Percentiles rank a stretch among this genome's conserved stretches.
Evolutionary conservation across 1,284 basidiomycete genomes (phyloP).

Genomic region (Papiliotrema terrestris): DNA sequence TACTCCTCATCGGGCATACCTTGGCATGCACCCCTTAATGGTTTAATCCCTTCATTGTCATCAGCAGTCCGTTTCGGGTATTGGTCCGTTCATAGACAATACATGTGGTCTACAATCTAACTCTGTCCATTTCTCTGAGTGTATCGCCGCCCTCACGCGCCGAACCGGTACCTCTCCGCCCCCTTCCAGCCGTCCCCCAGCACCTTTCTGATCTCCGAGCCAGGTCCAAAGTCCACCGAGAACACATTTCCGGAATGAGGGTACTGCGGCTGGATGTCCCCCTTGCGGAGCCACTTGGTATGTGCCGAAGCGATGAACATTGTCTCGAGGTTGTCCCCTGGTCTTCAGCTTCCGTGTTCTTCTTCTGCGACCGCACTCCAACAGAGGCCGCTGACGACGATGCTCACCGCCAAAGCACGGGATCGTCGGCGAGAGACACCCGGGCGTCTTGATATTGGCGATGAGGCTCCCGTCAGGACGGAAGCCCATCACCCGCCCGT

Average conservation of each 20-base stretch:
- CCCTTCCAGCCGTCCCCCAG: slow-evolving; percentile 34
- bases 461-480: slow-evolving; percentile 36
- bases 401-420: slow-evolving; percentile 41
- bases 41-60: no score
- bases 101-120: no score
- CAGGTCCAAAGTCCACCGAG: slow-evolving; percentile 29
- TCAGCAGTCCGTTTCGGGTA: no score
- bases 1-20: background rate
- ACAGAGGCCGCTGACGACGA: background rate
- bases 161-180: slow-evolving; percentile 24
- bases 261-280: slow-evolving; percentile 22
- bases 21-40: background rate
- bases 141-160: background rate
- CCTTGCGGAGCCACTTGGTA: slow-evolving; percentile 25
- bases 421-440: slow-evolving; percentile 37
- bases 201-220: slow-evolving; percentile 21
- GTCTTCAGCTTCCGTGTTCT: background rate
- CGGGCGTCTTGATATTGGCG: slow-evolving; percentile 23
- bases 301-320: slow-evolving; percentile 40
- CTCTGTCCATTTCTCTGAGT: no score
- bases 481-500: slow-evolving; percentile 39
- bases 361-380: background rate
- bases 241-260: slow-evolving; percentile 37
- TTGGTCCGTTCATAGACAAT: no score
- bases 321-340: slow-evolving; percentile 26